Percentiles rank a stretch among this genome's conserved stretches.
Evolutionary conservation across 148 eudicot species (phyloP).

Genomic region (Beta vulgaris): DNA sequence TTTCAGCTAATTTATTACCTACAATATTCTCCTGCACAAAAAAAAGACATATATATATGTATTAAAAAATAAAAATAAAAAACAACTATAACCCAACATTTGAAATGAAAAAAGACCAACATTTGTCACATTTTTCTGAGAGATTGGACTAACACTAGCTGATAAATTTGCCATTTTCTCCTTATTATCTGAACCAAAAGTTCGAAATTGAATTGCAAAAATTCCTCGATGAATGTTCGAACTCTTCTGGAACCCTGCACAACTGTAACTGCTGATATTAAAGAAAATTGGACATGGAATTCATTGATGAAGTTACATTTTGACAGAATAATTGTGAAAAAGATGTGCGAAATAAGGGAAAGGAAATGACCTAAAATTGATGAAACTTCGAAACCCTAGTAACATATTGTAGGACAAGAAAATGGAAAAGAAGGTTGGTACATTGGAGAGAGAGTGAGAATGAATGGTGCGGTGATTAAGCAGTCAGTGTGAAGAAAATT

Average conservation of each 20-base stretch:
- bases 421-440: neutral
- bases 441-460: slow-evolving; percentile 15
- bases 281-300: neutral
- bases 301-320: neutral
- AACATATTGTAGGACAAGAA: slow-evolving; percentile 18
- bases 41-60: neutral
- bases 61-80: neutral
- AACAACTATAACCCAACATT: neutral
- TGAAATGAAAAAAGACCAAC: slow-evolving; percentile 6
- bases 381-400: slow-evolving; percentile 44
- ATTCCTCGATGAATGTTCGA: slow-evolving; percentile 22
- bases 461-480: too few relatives aligned
- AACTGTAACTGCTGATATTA: slow-evolving; percentile 35
- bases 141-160: slow-evolving; percentile 15
- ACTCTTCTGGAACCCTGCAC: slow-evolving; percentile 36
- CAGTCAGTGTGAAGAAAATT: too few relatives aligned
- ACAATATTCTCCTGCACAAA: slow-evolving; percentile 29
- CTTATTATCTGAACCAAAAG: slow-evolving; percentile 35
- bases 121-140: slow-evolving; percentile 26
- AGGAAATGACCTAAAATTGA: slow-evolving; percentile 16
- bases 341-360: neutral
- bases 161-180: slow-evolving; percentile 15
- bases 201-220: slow-evolving; percentile 24
- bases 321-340: neutral
- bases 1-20: slow-evolving; percentile 26